phyloP scores from a whole-genome alignment of 1,139 yeast genomes.

The Kazachstania sp. region DNA sequence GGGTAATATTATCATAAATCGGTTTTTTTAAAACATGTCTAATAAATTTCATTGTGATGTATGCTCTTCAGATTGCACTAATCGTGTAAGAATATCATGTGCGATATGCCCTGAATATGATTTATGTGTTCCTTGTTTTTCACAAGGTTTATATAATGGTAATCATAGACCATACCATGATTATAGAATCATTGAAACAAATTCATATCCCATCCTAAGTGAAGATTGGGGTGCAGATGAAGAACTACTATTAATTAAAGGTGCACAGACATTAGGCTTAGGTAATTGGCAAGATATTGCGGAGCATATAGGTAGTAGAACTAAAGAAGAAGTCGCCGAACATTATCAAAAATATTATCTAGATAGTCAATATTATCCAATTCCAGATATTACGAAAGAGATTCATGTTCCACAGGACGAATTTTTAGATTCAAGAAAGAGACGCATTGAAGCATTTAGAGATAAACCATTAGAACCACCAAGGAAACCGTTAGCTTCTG shows the following conservation, averaged over 20 bases:
- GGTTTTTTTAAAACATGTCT: slow-evolving; percentile 18
- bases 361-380: slow-evolving; percentile 64
- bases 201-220: slow-evolving; percentile 85
- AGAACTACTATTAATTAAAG: slow-evolving; percentile 78
- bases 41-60: slow-evolving; percentile 84
- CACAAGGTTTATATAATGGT: slow-evolving; percentile 71
- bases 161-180: slow-evolving; percentile 93
- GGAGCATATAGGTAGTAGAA: slow-evolving; percentile 87
- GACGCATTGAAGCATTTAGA: slow-evolving; percentile 60
- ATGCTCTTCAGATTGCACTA: slow-evolving; percentile 89
- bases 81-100: slow-evolving; percentile 81
- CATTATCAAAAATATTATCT: slow-evolving; percentile 72
- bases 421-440: slow-evolving; percentile 60
- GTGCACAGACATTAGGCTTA: slow-evolving; percentile 81
- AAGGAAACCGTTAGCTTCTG: slow-evolving; percentile 81
- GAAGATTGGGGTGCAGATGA: slow-evolving; percentile 98
- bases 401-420: slow-evolving; percentile 60
- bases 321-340: slow-evolving; percentile 80
- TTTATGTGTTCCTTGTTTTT: slow-evolving; percentile 91
- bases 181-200: slow-evolving; percentile 85
- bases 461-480: slow-evolving; percentile 72
- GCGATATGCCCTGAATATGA: slow-evolving; percentile 92
- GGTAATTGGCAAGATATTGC: slow-evolving; percentile 98
- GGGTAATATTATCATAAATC: background rate
- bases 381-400: slow-evolving; percentile 68